Evolutionary conservation across 2,329 filamentous ascomycete species (phyloP), one percentile per base, ranked within the genome.

Genomic region (Fusarium keratoplasticum): DNA sequence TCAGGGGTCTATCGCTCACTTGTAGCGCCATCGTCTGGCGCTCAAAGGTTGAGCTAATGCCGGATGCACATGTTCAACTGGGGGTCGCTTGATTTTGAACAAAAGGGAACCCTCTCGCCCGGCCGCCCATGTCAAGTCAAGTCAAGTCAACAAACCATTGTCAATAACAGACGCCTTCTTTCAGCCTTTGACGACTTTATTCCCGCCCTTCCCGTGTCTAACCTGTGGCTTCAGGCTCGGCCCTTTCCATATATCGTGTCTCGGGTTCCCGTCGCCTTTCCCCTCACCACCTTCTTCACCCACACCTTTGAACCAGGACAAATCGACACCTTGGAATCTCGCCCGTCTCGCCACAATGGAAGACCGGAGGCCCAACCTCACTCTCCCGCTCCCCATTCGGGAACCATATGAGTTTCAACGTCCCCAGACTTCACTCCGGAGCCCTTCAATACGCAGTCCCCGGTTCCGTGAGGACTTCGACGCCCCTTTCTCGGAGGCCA

Each of bases 381-480:
- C 67, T 36, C 69, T 80, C 22, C 77, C 78, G n/a, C 76, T 81
- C 55, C 79, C 73, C 27, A 64, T 57, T 25, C 73, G 70, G 55
- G 75, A 75, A 25, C 72, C 68, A n/a, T 58, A 58, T 61, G 75
- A 78, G 7, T 47, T 71, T 64, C 75, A 76, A 52, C 74, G 63
- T 62, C 67, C 74, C 42, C 70, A 70, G 42, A 71, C 73, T 55
- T 75, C 70, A 10, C 58, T 75, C 27, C 72, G 60, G 55, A 75
- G 70, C 18, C 73, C 73, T 18, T 75, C 73, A 35, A 65, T 77
- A 58, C 75, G 77, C 61, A 81, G 77, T 58, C 82, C 82, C 16
- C 80, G 82, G 35, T 84, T 84, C 69, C 79, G 67, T 68, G 82
- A 84, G 70, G 81, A 84, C 64, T 83, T 84, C 66, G 79, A 84